Evolutionary conservation across 768 basidiomycete species (phyloP), one percentile per base, ranked within the genome.

Genomic region (Scleroderma bovista): DNA sequence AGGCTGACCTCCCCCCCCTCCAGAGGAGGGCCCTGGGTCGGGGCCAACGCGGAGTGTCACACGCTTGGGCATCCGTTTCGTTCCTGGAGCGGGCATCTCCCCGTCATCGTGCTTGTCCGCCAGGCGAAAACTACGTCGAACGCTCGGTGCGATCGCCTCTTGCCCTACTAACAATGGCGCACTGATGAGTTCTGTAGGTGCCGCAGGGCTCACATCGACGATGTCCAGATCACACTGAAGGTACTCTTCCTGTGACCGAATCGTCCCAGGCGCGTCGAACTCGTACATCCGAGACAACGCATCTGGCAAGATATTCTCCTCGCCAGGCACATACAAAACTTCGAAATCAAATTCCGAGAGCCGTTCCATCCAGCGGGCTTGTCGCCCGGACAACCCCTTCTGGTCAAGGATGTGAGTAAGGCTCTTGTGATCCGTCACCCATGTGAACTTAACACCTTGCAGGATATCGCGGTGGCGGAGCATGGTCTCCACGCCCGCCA

Each of bases 341-440:
- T 31, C 31, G n/a, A 68, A 71, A 29, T 69, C 57, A 24, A 65
- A 71, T 19, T 69, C 55, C n/a, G 24, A 40, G 12, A 48, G 37
- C 16, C 1, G 10, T 23, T 37, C 13, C 26, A 42, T 1, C 47
- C 39, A 34, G 31, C 22, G 1, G 17, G 40, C 17, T 43, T 48
- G 36, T 52, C 33, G 12, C 17, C 22, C 3, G 39, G 46, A 12
- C 31, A 11, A 24, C 43, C 44, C 2, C 31, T 43, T 4, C 31
- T 36, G 34, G 22, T 34, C 46, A 26, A 24, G 43, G 43, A 29
- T 44, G 36, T 52, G 34, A 12, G 13, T 36, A 5, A 36, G n/a
- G 12, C 34, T 36, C 12, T 36, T 36, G 13, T 36, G 34, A 13
- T 36, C 34, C 6, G 34, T 36, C 4, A 36, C 34, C 34, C 34